phyloP scores from a whole-genome alignment of 2,329 filamentous ascomycete species.

The Bipolaris zeicola region DNA sequence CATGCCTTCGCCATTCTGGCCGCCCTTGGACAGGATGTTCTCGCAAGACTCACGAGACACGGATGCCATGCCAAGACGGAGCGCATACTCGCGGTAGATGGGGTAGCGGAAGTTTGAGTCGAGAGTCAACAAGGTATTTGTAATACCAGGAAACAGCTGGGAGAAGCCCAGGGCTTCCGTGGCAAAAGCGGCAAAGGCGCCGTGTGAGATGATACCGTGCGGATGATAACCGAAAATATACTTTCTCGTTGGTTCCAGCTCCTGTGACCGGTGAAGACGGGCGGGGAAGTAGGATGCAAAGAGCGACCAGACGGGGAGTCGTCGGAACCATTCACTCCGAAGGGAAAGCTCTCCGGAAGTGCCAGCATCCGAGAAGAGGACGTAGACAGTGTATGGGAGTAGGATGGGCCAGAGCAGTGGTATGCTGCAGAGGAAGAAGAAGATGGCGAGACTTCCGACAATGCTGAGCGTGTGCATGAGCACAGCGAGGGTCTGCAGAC shows the following conservation, averaged over 20 bases:
- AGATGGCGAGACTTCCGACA: conserved; percentile 66
- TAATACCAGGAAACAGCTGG: conserved; percentile 90
- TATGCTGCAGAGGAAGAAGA: conserved; percentile 90
- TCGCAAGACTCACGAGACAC: conserved; percentile 92
- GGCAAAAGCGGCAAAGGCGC: conserved; percentile 89
- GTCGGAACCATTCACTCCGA: conserved; percentile 76
- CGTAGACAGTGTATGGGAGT: conserved; percentile 79
- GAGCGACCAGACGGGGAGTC: conserved; percentile 78
- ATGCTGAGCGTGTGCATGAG: conserved; percentile 58
- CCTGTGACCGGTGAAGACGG: conserved; percentile 80
- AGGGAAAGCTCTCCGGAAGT: conserved; percentile 75
- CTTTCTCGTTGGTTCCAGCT: conserved; percentile 79
- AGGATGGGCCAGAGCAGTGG: conserved; percentile 87
- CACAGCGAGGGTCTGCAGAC: conserved; percentile 57
- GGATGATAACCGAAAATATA: conserved; percentile 98
- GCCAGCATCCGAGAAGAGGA: conserved; percentile 77
- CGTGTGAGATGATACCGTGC: conserved; percentile 95
- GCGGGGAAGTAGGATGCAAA: conserved; percentile 95
- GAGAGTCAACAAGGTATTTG: conserved; percentile 90
- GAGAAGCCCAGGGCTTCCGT: conserved; percentile 89
- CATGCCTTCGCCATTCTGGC: conserved; percentile 78
- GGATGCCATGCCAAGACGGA: conserved; percentile 83
- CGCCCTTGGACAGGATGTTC: conserved; percentile 82
- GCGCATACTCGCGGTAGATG: conserved; percentile 91
- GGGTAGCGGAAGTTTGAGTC: conserved; percentile 95